Evolutionary conservation across 805 yeast genomes (phyloP).

Genomic region (Cyberlindnera mississippiensis): DNA sequence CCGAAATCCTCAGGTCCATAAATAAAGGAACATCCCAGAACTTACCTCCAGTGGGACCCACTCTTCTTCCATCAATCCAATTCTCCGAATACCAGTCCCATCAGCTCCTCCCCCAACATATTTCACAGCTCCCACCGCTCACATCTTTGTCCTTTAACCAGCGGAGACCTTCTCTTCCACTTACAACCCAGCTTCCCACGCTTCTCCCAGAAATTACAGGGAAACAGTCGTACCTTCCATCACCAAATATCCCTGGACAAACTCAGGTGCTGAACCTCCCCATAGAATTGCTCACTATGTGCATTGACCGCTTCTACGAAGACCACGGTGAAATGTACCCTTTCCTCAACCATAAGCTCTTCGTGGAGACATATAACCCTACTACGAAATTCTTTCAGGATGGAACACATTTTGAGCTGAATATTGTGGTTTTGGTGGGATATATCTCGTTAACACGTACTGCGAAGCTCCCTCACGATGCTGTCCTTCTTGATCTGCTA

Average conservation of each 20-base stretch:
- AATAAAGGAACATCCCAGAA: slow-evolving; percentile 2
- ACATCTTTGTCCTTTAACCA: too few relatives aligned
- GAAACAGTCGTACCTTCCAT: too few relatives aligned
- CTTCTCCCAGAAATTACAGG: too few relatives aligned
- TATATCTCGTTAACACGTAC: slow-evolving; percentile 46
- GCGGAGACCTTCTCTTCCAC: too few relatives aligned
- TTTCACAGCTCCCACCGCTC: too few relatives aligned
- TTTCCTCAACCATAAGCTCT: slow-evolving; percentile 10
- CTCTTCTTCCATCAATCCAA: neutral
- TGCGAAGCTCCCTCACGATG: slow-evolving; percentile 33
- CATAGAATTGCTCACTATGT: slow-evolving; percentile 1
- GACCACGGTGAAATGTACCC: slow-evolving; percentile 11
- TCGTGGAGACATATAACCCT: slow-evolving; percentile 26
- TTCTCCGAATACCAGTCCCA: neutral
- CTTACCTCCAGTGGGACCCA: neutral
- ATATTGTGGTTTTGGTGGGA: slow-evolving; percentile 52
- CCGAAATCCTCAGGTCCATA: slow-evolving; percentile 27
- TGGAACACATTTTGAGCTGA: slow-evolving; percentile 41
- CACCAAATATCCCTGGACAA: neutral
- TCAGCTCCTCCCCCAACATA: too few relatives aligned
- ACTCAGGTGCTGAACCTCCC: too few relatives aligned
- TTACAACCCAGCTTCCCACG: too few relatives aligned
- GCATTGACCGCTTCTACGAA: slow-evolving; percentile 32
- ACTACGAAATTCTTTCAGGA: slow-evolving; percentile 5
- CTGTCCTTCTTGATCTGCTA: slow-evolving; percentile 37